phyloP scores from a whole-genome alignment of 139 green algal species.

The Tetradesmus lagerheimii region DNA sequence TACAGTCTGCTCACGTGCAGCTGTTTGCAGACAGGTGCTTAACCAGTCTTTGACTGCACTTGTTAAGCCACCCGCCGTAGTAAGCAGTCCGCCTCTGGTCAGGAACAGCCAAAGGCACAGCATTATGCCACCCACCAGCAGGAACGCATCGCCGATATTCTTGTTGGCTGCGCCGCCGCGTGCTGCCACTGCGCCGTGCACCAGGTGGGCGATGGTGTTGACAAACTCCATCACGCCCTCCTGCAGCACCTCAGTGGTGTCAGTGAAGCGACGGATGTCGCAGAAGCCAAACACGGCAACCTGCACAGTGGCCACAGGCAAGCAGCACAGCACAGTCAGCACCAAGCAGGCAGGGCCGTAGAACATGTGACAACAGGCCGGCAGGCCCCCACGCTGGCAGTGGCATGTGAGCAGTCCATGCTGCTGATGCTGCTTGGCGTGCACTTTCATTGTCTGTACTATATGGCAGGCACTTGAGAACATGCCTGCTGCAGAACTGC shows the following conservation, averaged over 20 bases:
- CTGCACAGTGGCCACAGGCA: background rate
- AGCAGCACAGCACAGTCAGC: background rate
- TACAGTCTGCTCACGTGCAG: too few relatives aligned
- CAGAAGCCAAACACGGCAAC: conserved; percentile 97
- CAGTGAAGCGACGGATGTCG: conserved; percentile 97
- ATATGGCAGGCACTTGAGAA: too few relatives aligned
- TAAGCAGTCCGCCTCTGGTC: too few relatives aligned
- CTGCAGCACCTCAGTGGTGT: conserved; percentile 95
- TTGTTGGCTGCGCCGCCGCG: conserved; percentile 94
- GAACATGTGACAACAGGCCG: too few relatives aligned
- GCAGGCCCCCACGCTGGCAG: too few relatives aligned
- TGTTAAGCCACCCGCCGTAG: background rate
- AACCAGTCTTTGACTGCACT: background rate
- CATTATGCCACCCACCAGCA: conserved; percentile 83
- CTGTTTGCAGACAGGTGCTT: too few relatives aligned
- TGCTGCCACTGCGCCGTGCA: conserved; percentile 85
- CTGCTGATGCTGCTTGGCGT: too few relatives aligned
- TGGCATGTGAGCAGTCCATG: too few relatives aligned
- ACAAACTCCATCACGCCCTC: conserved; percentile 99
- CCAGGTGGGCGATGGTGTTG: conserved; percentile 95
- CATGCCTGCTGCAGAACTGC: too few relatives aligned
- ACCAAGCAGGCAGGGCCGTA: too few relatives aligned
- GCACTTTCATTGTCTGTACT: too few relatives aligned
- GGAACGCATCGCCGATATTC: conserved; percentile 98
- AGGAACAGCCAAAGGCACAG: conserved; percentile 25